These are phyloP conservation scores for Fusarium algeriense DNA, from an alignment of 2,329 filamentous ascomycete genomes.

Conservation along the genomic window DNA sequence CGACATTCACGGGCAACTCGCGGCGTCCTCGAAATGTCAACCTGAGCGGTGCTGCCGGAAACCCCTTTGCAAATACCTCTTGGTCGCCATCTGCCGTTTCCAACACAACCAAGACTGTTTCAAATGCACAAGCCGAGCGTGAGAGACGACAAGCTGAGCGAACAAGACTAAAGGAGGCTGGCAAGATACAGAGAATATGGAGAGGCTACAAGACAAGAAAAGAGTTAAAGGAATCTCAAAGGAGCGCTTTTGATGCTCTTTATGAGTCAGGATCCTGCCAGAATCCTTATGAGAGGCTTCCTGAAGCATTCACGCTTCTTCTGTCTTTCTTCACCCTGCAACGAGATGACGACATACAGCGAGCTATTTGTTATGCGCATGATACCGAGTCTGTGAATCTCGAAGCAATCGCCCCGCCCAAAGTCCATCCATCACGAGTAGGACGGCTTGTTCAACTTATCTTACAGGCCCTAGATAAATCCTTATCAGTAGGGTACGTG, in stretches of 20 bases:
- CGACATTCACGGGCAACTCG: constrained; percentile 89
- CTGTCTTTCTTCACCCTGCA: constrained; percentile 62
- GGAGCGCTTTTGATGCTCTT: constrained; percentile 71
- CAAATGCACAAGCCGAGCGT: constrained; percentile 88
- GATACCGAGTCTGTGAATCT: constrained; percentile 57
- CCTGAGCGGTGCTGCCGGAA: constrained; percentile 84
- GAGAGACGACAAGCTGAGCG: constrained; percentile 83
- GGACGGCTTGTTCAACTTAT: constrained; percentile 54
- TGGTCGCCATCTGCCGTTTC: constrained; percentile 69
- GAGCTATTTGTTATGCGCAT: constrained; percentile 60
- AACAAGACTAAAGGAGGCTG: constrained; percentile 79
- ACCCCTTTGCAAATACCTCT: constrained; percentile 78
- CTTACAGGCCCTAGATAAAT: constrained; percentile 50
- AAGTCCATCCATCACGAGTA: constrained; percentile 49
- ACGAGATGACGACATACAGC: constrained; percentile 60
- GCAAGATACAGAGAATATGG: constrained; percentile 83
- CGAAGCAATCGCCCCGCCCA: constrained; percentile 50
- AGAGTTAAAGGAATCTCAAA: constrained; percentile 67
- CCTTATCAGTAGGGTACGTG: constrained; percentile 44
- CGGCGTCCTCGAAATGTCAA: constrained; percentile 92
- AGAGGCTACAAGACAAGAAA: constrained; percentile 77
- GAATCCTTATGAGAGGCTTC: constrained; percentile 53
- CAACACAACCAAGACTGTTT: constrained; percentile 81
- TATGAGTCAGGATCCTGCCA: constrained; percentile 58
- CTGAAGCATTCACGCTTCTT: constrained; percentile 61